Base-by-base conservation (phyloP, 805 yeast genomes). In the Hanseniaspora nectarophila region DNA sequence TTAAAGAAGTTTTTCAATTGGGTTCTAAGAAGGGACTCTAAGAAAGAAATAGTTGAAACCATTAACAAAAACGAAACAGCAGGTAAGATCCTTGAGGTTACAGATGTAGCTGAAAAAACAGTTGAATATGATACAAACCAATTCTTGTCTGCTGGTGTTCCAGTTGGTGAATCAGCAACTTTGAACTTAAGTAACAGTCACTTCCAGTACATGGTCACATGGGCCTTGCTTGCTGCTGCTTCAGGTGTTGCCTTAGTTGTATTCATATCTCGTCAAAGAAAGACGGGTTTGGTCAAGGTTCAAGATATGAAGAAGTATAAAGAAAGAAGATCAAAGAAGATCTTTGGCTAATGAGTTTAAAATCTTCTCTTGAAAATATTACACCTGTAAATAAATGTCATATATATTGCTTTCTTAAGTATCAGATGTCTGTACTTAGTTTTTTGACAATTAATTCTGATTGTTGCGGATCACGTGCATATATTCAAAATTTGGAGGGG, bases 161-260 rank as follows among this genome's bases (percentile, higher is more conserved):
- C 98, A 10, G 64, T 92, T 10, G 98, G 95, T 1, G 80, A 82
- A 51, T 67, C 72, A 8, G 89, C 96, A n/a, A 78, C 78, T 59
- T 77, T 90, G 32, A 89, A 81, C 58, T 75, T 86, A 62, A 80
- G 83, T 55, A 92, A 92, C 65, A 87, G 88, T 62, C 98, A 92
- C 63, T 68, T 89, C 65, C 95, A 90, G 65, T 92, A 92, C 64
- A 69, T 92, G 61, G 78, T 87, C 20, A 92, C 98, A 0, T 92
- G 98, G 98, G 90, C 85, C 64, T 95, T 96, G 0, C 35, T 49
- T 12, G 38, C 53, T n/a, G 31, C 28, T 3, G 18, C 43, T 28
- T 49, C 95, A 34, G 60, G 88, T 0, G 77, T 82, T 32, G 75
- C 87, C 67, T 72, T 92, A 32, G 58, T 73, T 26, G 62, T 75